A percentile compares a stretch with the other conserved stretches of the same genome.
Conservation (phyloP, 768 basidiomycete species). For the Suillus decipiens region DNA sequence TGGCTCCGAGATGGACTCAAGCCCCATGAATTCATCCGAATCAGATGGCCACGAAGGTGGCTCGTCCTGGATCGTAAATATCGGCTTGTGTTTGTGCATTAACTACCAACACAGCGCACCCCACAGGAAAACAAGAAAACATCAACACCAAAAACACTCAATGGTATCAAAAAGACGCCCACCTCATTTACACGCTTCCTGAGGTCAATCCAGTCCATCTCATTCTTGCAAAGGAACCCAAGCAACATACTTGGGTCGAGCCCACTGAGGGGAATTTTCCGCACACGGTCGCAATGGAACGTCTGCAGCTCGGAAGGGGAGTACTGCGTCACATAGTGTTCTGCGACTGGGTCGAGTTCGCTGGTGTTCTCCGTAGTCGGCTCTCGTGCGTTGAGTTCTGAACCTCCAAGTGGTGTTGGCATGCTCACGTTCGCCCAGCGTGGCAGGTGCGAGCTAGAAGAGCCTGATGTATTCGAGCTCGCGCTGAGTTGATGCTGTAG, state of each 20-base stretch:
- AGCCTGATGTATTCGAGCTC: slow-evolving; percentile 32
- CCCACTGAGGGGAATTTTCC: slow-evolving; percentile 90
- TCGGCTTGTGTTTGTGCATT: slow-evolving; percentile 58
- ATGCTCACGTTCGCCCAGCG: slow-evolving; percentile 31
- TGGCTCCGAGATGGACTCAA: slow-evolving; percentile 82
- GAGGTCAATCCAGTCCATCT: slow-evolving; percentile 86
- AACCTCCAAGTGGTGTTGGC: slow-evolving; percentile 21
- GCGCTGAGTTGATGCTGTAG: slow-evolving; percentile 64
- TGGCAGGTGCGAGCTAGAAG: slow-evolving; percentile 31
- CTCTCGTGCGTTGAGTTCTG: slow-evolving; percentile 42
- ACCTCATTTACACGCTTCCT: slow-evolving; percentile 73
- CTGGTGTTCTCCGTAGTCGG: slow-evolving; percentile 30
- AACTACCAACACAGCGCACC: slow-evolving; percentile 14
- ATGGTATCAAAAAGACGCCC: slow-evolving; percentile 26
- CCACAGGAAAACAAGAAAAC: slow-evolving; percentile 1
- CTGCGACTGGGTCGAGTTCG: slow-evolving; percentile 48
- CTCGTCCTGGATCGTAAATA: slow-evolving; percentile 87
- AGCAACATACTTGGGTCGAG: slow-evolving; percentile 97
- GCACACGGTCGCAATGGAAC: slow-evolving; percentile 95
- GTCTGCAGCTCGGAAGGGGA: slow-evolving; percentile 71
- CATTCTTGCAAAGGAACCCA: slow-evolving; percentile 84
- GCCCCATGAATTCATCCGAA: slow-evolving; percentile 69
- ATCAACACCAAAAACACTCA: slow-evolving; percentile 11
- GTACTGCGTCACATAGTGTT: slow-evolving; percentile 77
- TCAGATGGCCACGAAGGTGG: slow-evolving; percentile 82